A percentile compares a stretch with the other conserved stretches of the same genome.
Evolutionary conservation across 2,329 filamentous ascomycete genomes (phyloP).

Genomic region (Emmonsia crescens): DNA sequence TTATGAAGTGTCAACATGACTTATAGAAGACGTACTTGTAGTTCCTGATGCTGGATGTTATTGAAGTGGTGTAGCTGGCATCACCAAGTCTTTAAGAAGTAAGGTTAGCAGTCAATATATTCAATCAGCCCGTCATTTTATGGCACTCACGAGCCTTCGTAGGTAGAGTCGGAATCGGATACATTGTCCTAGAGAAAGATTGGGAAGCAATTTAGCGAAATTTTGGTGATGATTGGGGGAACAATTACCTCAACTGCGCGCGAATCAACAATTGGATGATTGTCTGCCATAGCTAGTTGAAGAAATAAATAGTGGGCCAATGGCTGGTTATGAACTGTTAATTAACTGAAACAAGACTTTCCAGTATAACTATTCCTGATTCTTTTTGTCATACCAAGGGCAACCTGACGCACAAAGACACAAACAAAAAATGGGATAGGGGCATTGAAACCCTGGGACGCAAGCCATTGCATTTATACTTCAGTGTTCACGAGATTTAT

Average conservation of each 20-base stretch:
- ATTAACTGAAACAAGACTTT: too few relatives aligned
- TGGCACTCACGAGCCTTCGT: conserved; percentile 1
- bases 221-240: not conserved
- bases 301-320: not conserved
- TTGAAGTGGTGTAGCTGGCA: conserved; percentile 1
- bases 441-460: not conserved
- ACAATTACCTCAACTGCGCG: not conserved
- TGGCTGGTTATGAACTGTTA: not conserved
- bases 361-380: not conserved
- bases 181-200: not conserved
- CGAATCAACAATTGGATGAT: not conserved
- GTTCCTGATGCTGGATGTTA: conserved; percentile 2
- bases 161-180: not conserved
- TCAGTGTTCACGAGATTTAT: not conserved
- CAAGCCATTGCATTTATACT: not conserved
- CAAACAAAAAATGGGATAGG: not conserved
- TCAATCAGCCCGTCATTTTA: not conserved
- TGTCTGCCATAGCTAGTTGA: not conserved
- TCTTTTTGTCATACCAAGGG: not conserved
- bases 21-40: not conserved
- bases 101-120: not conserved
- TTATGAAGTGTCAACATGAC: not conserved
- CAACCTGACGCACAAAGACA: not conserved
- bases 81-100: not conserved
- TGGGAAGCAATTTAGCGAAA: not conserved